phyloP scores from a whole-genome alignment of 2,329 filamentous ascomycete genomes.

The Arthrinium phaeospermum region DNA sequence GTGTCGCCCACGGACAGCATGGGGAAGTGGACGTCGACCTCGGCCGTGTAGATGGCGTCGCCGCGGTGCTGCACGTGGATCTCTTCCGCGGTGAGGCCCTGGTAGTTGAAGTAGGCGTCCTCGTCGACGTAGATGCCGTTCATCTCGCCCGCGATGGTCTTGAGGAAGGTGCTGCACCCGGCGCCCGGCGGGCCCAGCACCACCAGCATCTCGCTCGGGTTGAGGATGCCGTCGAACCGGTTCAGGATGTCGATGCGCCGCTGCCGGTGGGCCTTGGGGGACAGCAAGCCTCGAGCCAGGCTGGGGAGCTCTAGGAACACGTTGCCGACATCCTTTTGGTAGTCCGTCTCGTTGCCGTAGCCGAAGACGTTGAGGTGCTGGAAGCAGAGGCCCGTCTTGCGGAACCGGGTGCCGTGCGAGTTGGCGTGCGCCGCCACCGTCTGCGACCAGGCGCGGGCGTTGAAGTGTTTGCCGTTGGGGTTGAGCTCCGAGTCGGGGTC shows the following conservation, averaged over 20 bases:
- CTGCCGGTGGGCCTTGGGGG: not conserved
- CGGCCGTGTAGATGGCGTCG: slow-evolving; percentile 45
- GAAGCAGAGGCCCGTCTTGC: slow-evolving; percentile 69
- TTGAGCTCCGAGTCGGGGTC: slow-evolving; percentile 57
- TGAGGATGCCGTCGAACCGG: slow-evolving; percentile 68
- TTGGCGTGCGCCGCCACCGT: slow-evolving; percentile 55
- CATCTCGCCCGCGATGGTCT: slow-evolving; percentile 46
- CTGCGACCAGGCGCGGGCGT: slow-evolving; percentile 64
- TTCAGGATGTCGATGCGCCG: slow-evolving; percentile 50
- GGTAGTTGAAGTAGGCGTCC: slow-evolving; percentile 61
- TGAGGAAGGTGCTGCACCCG: slow-evolving; percentile 60
- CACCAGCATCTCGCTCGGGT: slow-evolving; percentile 59
- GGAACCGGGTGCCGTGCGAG: slow-evolving; percentile 58
- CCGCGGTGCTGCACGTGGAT: slow-evolving; percentile 68
- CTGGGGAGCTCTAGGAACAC: slow-evolving; percentile 50
- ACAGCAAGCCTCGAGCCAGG: not conserved
- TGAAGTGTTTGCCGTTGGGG: slow-evolving; percentile 59
- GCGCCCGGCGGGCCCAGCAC: slow-evolving; percentile 54
- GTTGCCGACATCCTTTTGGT: slow-evolving; percentile 71
- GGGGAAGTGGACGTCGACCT: slow-evolving; percentile 61
- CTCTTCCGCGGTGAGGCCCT: slow-evolving; percentile 58
- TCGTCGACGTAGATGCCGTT: slow-evolving; percentile 25
- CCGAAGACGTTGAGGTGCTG: slow-evolving; percentile 72
- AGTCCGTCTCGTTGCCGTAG: slow-evolving; percentile 71
- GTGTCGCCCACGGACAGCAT: slow-evolving; percentile 78